Evolutionary conservation across 257 asterid species (phyloP).

Genomic region (Primulina tabacum): DNA sequence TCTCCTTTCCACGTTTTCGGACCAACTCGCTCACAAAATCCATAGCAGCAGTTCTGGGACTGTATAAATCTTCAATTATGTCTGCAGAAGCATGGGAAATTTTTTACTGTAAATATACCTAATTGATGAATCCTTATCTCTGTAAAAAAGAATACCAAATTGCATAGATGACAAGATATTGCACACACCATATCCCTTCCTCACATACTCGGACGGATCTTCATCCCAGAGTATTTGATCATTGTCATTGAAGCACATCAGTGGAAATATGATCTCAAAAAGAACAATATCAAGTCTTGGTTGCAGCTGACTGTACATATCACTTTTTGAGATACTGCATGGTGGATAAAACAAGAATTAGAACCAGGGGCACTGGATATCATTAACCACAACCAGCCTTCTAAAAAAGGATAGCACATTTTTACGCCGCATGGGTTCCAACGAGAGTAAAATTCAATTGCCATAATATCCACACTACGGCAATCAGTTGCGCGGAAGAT

Average conservation of each 20-base stretch:
- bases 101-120: slow-evolving; percentile 10
- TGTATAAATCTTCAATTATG: slow-evolving; percentile 92
- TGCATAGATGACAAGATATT: slow-evolving; percentile 9
- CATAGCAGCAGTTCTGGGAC: slow-evolving; percentile 99
- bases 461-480: neutral
- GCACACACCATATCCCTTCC: slow-evolving; percentile 93
- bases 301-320: slow-evolving; percentile 81
- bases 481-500: slow-evolving; percentile 2
- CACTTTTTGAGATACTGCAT: slow-evolving; percentile 85
- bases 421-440: neutral
- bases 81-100: slow-evolving; percentile 43
- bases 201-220: slow-evolving; percentile 97
- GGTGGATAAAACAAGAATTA: slow-evolving; percentile 25
- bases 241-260: slow-evolving; percentile 93
- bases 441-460: neutral
- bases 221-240: slow-evolving; percentile 97
- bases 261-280: slow-evolving; percentile 89
- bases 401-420: neutral
- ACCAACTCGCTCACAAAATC: slow-evolving; percentile 99
- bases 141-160: slow-evolving; percentile 1
- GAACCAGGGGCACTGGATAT: slow-evolving; percentile 11
- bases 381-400: slow-evolving; percentile 6
- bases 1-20: slow-evolving; percentile 92
- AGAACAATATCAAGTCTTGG: slow-evolving; percentile 82
- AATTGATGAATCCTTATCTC: slow-evolving; percentile 14